phyloP scores from a whole-genome alignment of 1,284 basidiomycete genomes.

The Ceratobasidium sp. region DNA sequence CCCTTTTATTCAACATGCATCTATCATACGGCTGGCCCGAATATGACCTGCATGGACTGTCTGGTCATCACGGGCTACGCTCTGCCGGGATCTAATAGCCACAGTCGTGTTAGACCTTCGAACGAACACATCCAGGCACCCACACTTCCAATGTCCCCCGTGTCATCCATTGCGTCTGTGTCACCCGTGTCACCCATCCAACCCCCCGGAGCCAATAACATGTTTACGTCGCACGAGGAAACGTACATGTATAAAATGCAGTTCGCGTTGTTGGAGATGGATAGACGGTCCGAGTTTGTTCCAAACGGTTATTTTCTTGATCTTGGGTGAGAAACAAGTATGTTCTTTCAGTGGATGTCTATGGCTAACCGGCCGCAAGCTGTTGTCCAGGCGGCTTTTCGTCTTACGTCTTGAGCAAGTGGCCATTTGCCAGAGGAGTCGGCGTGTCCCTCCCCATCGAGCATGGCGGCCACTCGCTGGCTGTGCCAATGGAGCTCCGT shows the following conservation, averaged over 20 bases:
- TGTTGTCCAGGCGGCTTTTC: slow-evolving; percentile 46
- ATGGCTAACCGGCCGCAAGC: slow-evolving; percentile 4
- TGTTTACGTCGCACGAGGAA: slow-evolving; percentile 30
- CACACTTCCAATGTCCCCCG: background rate
- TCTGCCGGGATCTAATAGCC: background rate
- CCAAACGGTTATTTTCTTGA: slow-evolving; percentile 36
- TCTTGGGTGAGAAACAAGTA: slow-evolving; percentile 15
- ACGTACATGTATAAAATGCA: slow-evolving; percentile 42
- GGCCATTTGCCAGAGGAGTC: slow-evolving; percentile 24
- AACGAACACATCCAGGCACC: background rate
- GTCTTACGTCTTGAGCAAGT: slow-evolving; percentile 40
- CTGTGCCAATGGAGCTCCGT: slow-evolving; percentile 25
- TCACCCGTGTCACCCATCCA: background rate
- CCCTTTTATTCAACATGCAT: slow-evolving; percentile 7
- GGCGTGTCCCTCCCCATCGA: slow-evolving; percentile 45
- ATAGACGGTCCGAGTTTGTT: slow-evolving; percentile 25
- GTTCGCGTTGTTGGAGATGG: slow-evolving; percentile 38
- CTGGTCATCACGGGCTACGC: slow-evolving; percentile 30
- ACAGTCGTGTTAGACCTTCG: background rate
- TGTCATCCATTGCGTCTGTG: too few species aligned
- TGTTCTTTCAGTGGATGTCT: background rate
- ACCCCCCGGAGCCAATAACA: slow-evolving; percentile 22
- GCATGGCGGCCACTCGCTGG: slow-evolving; percentile 42
- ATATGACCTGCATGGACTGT: slow-evolving; percentile 41
- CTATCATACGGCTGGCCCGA: slow-evolving; percentile 17